Base-by-base conservation (phyloP, 2,329 filamentous ascomycete species). In the Monosporascus sp. region DNA sequence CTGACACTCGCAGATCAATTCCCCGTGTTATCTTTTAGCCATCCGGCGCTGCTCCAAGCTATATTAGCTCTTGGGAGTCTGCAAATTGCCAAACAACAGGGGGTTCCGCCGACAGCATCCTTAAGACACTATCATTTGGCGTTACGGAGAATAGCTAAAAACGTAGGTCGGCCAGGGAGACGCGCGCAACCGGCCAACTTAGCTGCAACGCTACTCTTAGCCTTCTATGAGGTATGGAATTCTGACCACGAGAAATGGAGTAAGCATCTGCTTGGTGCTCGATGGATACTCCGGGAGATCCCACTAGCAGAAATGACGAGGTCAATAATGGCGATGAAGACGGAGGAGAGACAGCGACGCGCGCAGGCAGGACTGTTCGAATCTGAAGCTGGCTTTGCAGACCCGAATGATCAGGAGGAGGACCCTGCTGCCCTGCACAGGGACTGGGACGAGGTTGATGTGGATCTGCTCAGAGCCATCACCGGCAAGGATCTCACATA, bases 211-310 rank as follows among this genome's bases (percentile, higher is more conserved):
- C 75, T 97, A 37, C 75, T 97, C 7, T 78, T 99, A 7, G 90
- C 86, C 0, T 97, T 91, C 68, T 97, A 96, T 64, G 94, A 97
- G 68, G 89, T 97, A 18, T 94, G 93, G 85, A 88, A 88, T 37
- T 93, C 91, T 22, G 93, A 99, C 60, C 93, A 97, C 63, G 85
- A 88, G 52, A 96, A 96, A 68, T 99, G 94, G 94, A 94, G 89
- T 64, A 93, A 89, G 56, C 94, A 97, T 70, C 76, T 97, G 38
- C 83, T 89, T 47, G 94, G 94, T 14, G 89, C 90, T 9, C 85
- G 87, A 41, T 87, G 92, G 57, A 78, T 97, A 31, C 79, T 97
- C 25, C 81, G 83, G 50, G 92, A 97, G 65, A 88, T 95, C 43
- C 87, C 94, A 48, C 89, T 91, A 55, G 79, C 80, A 9, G 79